Evolutionary conservation across 1,284 basidiomycete genomes (phyloP).

Genomic region (Malassezia arunalokei): DNA sequence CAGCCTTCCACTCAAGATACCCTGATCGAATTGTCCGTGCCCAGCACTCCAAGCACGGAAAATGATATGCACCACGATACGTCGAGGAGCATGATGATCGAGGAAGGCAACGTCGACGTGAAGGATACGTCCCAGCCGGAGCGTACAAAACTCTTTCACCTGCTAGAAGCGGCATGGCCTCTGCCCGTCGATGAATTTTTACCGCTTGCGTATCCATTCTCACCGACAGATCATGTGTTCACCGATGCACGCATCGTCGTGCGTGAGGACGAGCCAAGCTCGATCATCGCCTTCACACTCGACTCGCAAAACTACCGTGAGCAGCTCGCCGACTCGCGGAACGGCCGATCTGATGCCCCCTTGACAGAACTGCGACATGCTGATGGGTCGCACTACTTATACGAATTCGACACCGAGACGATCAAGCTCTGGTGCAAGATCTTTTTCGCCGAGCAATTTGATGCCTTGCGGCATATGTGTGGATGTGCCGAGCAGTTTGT

Average conservation of each 20-base stretch:
- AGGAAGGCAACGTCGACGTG: neutral
- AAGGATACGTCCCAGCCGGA: neutral
- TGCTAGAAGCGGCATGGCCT: conserved; percentile 60
- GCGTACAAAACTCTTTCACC: conserved; percentile 59
- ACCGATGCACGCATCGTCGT: conserved; percentile 78
- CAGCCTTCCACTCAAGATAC: neutral
- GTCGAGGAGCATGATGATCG: neutral
- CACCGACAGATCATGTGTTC: conserved; percentile 56
- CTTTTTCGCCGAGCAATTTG: conserved; percentile 93
- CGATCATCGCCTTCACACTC: conserved; percentile 88
- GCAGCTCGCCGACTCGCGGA: conserved; percentile 27
- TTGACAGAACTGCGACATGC: conserved; percentile 44
- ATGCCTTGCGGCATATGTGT: conserved; percentile 78
- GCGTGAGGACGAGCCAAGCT: conserved; percentile 92
- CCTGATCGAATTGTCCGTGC: neutral
- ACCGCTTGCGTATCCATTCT: conserved; percentile 52
- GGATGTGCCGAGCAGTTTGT: conserved; percentile 87
- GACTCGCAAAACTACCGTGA: conserved; percentile 67
- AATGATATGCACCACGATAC: neutral
- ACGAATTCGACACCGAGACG: conserved; percentile 52
- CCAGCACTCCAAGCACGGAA: neutral
- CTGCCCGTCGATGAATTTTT: conserved; percentile 51
- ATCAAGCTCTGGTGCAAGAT: conserved; percentile 87
- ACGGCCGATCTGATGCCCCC: conserved; percentile 8
- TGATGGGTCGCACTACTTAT: conserved; percentile 40